Evolutionary conservation across 2,329 filamentous ascomycete species (phyloP), one percentile per base, ranked within the genome.

Genomic region (Colletotrichum trifolii): DNA sequence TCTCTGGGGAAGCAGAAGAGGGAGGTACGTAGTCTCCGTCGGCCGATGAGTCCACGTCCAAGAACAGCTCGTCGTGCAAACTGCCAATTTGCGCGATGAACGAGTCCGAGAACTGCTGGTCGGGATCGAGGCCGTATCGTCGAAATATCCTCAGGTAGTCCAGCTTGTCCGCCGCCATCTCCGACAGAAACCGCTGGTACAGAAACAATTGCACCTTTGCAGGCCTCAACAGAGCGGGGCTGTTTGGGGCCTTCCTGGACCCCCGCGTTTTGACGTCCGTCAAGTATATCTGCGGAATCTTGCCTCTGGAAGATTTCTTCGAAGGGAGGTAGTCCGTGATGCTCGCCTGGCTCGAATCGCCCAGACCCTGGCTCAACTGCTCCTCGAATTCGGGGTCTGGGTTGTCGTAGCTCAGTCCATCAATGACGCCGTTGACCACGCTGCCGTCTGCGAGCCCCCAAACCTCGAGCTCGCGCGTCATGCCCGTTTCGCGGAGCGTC

Each of bases 121-220:
- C 79, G 0, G 87, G 77, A 36, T 92, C 83, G 8, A 97, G 81
- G 0, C 83, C 81, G 70, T 97, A 96, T 1, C 94, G 89, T 7
- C 82, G 75, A 63, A 95, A 89, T 1, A 98, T 82, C 0, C 82
- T 78, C 17, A 87, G 77, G 40, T 93, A 92, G 61, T 93, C 87
- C 0, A 97, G 83, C 8, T 85, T 84, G 54, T 90, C 90, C 0
- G 87, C 84, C 1, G 91, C 92, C 71, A 98, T 87, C 3, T 89
- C 85, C 9, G 89, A 87, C n/a, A 99, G 82, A 57, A 98, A 88
- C 34, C 89, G 89, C 69, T 95, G 94, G 74, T 98, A 99, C 0
- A 98, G 81, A 77, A 96, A 94, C 0, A 98, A 82, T 74, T 99
- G 96, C 66, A 97, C 90, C 70, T 90, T 88, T 1, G 94, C 92